A percentile compares a stretch with the other conserved stretches of the same genome.
These are phyloP conservation scores for Taphrina flavorubra DNA, from an alignment of 1,139 yeast genomes.

Conservation along the genomic window DNA sequence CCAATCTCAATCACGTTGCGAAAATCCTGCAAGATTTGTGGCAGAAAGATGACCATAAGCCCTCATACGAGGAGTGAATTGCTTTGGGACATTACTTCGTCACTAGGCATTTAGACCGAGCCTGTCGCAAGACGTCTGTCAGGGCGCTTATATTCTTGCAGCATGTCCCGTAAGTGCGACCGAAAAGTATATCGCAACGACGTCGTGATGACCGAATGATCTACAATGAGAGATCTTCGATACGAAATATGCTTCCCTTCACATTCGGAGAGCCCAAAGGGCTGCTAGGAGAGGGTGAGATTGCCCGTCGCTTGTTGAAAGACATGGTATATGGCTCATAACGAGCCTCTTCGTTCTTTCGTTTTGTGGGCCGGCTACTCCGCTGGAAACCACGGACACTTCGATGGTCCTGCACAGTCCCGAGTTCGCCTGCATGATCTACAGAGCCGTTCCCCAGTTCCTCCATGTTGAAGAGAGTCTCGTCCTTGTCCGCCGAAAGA, in stretches of 20 bases:
- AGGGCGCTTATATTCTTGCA: no score
- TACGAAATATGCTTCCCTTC: slow-evolving; percentile 26
- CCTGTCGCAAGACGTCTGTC: no score
- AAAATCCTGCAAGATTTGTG: slow-evolving; percentile 13
- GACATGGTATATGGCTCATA: slow-evolving; percentile 24
- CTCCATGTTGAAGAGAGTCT: slow-evolving; percentile 23
- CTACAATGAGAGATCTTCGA: slow-evolving; percentile 32
- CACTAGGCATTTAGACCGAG: background rate
- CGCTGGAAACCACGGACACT: background rate
- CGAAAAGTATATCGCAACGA: no score
- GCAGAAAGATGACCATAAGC: slow-evolving; percentile 10
- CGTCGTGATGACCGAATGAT: no score
- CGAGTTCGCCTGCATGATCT: background rate
- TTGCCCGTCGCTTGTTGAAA: slow-evolving; percentile 28
- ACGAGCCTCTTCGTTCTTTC: slow-evolving; percentile 22
- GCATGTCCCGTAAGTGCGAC: no score
- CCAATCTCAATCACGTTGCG: background rate
- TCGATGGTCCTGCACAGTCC: background rate
- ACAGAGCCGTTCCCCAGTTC: background rate
- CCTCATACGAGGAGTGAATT: slow-evolving; percentile 7
- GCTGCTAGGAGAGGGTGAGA: slow-evolving; percentile 36
- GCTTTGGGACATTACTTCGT: background rate
- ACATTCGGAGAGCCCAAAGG: slow-evolving; percentile 32
- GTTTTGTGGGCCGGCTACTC: slow-evolving; percentile 9
- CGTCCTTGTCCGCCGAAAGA: background rate